Percentiles rank a stretch among this genome's conserved stretches.
Conservation (phyloP, 2,329 filamentous ascomycete species). For the Alternaria tenuissima region DNA sequence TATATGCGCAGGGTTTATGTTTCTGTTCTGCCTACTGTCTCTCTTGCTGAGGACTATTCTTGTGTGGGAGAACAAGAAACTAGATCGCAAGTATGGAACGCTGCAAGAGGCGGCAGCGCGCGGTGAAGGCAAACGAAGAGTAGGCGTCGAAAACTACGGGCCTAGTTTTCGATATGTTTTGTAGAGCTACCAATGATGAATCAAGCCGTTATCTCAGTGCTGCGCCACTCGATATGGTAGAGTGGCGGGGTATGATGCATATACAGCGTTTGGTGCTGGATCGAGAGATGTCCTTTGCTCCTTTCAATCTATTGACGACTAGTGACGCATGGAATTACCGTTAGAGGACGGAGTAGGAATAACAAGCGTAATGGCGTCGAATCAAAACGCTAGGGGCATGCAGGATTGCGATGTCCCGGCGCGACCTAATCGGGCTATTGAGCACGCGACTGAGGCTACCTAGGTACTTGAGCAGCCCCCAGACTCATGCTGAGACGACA, state of each 20-base stretch:
- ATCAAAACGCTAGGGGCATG: slow-evolving; percentile 6
- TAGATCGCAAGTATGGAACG: slow-evolving; percentile 44
- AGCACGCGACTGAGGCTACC: slow-evolving; percentile 15
- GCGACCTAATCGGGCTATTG: slow-evolving; percentile 13
- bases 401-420: not conserved
- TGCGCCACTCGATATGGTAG: not conserved
- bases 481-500: too few relatives aligned
- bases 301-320: not conserved
- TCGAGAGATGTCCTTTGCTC: not conserved
- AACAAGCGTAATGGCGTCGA: slow-evolving; percentile 3
- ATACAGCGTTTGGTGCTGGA: not conserved
- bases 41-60: slow-evolving; percentile 42
- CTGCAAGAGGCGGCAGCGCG: slow-evolving; percentile 26
- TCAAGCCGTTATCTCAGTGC: not conserved
- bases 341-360: not conserved
- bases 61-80: slow-evolving; percentile 48
- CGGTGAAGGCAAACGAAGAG: slow-evolving; percentile 21
- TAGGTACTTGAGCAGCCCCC: not conserved
- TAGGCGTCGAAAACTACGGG: slow-evolving; percentile 47
- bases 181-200: slow-evolving; percentile 23
- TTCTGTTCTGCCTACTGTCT: slow-evolving; percentile 45
- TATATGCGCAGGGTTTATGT: slow-evolving; percentile 51
- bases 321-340: not conserved
- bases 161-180: slow-evolving; percentile 45
- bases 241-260: not conserved